A percentile compares a stretch with the other conserved stretches of the same genome.
These are phyloP conservation scores for Aspergillus aculeatus DNA, from an alignment of 2,329 filamentous ascomycete genomes.

Conservation along the genomic window DNA sequence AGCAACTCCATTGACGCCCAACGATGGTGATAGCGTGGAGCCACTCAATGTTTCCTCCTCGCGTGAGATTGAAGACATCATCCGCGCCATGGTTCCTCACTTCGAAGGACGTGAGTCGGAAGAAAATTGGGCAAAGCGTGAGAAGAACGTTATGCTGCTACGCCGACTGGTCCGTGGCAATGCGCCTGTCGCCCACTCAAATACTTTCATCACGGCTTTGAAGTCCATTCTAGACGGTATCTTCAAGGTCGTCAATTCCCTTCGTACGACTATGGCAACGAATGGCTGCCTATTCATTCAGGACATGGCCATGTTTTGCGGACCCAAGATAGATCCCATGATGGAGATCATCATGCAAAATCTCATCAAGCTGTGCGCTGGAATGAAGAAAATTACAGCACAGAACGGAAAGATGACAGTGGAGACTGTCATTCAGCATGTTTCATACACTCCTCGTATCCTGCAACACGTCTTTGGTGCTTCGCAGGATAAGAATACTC, in stretches of 20 bases:
- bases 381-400: constrained; percentile 89
- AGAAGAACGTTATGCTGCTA: constrained; percentile 75
- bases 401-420: constrained; percentile 79
- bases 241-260: constrained; percentile 76
- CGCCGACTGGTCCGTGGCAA: constrained; percentile 81
- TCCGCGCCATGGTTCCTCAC: constrained; percentile 73
- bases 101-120: constrained; percentile 91
- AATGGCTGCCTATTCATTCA: constrained; percentile 82
- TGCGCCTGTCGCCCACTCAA: constrained; percentile 71
- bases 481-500: constrained; percentile 89
- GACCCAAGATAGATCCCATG: constrained; percentile 79
- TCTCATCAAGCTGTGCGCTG: constrained; percentile 83
- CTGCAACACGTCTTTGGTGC: constrained; percentile 83
- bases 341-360: constrained; percentile 86
- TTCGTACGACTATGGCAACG: constrained; percentile 86
- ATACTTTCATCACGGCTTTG: constrained; percentile 67
- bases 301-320: constrained; percentile 74
- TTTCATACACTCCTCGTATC: constrained; percentile 75
- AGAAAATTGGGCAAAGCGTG: constrained; percentile 84
- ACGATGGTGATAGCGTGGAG: constrained; percentile 70
- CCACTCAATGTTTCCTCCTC: constrained; percentile 80
- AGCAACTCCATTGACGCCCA: constrained; percentile 20
- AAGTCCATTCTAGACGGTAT: constrained; percentile 81
- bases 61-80: constrained; percentile 82
- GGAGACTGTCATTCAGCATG: constrained; percentile 74